These are phyloP conservation scores for Barnettozyma salicaria DNA, from an alignment of 805 yeast genomes.

Conservation along the genomic window DNA sequence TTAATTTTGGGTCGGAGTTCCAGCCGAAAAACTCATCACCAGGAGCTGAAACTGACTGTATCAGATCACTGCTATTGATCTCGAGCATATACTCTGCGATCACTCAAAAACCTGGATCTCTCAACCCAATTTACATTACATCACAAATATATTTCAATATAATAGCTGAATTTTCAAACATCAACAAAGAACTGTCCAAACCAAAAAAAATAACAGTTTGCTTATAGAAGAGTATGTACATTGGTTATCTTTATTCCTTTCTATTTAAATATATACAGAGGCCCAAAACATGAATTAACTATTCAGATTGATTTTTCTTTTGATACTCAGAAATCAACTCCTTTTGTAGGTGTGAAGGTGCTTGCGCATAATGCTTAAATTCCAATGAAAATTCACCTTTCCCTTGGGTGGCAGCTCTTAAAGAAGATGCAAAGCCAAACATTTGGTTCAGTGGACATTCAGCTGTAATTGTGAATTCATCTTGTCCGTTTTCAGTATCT, in stretches of 20 bases:
- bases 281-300: neutral
- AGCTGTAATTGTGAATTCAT: slow-evolving; percentile 88
- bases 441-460: slow-evolving; percentile 95
- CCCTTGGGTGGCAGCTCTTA: slow-evolving; percentile 97
- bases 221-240: too few relatives aligned
- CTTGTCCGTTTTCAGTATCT: slow-evolving; percentile 91
- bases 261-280: too few relatives aligned
- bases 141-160: too few relatives aligned
- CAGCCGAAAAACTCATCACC: slow-evolving; percentile 9
- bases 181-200: too few relatives aligned
- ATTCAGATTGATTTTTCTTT: slow-evolving; percentile 35
- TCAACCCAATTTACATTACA: too few relatives aligned
- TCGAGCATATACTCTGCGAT: too few relatives aligned
- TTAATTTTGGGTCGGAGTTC: slow-evolving; percentile 1
- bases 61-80: slow-evolving; percentile 6
- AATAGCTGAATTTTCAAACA: too few relatives aligned
- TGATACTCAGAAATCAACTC: slow-evolving; percentile 81
- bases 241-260: too few relatives aligned
- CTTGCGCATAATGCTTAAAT: slow-evolving; percentile 87
- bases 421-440: slow-evolving; percentile 93
- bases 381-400: slow-evolving; percentile 97
- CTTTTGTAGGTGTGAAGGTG: slow-evolving; percentile 83
- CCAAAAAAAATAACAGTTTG: too few relatives aligned
- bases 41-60: neutral
- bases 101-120: too few relatives aligned